Evolutionary conservation across 139 green algal species (phyloP).

Genomic region (Chlamydomonas schloesseri): DNA sequence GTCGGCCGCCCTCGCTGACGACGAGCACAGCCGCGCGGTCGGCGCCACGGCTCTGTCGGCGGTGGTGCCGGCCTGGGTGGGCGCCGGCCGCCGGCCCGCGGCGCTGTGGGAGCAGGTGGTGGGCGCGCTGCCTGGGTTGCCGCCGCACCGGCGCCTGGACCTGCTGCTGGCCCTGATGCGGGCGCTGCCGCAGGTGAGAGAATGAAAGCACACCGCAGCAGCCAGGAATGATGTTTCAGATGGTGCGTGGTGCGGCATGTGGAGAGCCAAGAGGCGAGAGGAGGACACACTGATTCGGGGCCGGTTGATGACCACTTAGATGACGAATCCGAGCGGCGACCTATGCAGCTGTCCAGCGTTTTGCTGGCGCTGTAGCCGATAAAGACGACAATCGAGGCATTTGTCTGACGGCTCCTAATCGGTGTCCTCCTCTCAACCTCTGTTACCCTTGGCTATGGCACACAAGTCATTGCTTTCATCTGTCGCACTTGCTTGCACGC

Average conservation of each 20-base stretch:
- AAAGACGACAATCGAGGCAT: slow-evolving; percentile 66
- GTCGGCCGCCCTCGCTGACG: slow-evolving; percentile 59
- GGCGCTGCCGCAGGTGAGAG: slow-evolving; percentile 63
- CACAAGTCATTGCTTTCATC: too few species aligned
- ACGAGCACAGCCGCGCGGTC: slow-evolving; percentile 65
- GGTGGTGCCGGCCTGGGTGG: slow-evolving; percentile 70
- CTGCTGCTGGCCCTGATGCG: slow-evolving; percentile 66
- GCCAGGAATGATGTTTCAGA: background rate
- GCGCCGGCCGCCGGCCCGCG: slow-evolving; percentile 29
- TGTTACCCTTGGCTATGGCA: too few species aligned
- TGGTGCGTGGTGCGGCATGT: too few species aligned
- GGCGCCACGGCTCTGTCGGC: slow-evolving; percentile 54
- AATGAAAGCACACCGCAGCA: too few species aligned
- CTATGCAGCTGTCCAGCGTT: slow-evolving; percentile 36
- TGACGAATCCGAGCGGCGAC: slow-evolving; percentile 65
- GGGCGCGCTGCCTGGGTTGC: slow-evolving; percentile 59
- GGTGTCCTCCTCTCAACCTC: too few species aligned
- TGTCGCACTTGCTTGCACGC: too few species aligned
- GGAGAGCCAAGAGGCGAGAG: too few species aligned
- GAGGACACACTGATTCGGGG: too few species aligned
- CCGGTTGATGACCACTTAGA: slow-evolving; percentile 60
- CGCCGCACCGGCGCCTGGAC: slow-evolving; percentile 49
- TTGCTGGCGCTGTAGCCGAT: slow-evolving; percentile 46
- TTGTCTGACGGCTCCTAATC: slow-evolving; percentile 59
- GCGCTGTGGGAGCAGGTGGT: slow-evolving; percentile 61